Evolutionary conservation across 768 basidiomycete species (phyloP).

Genomic region (Cubamyces sp.): DNA sequence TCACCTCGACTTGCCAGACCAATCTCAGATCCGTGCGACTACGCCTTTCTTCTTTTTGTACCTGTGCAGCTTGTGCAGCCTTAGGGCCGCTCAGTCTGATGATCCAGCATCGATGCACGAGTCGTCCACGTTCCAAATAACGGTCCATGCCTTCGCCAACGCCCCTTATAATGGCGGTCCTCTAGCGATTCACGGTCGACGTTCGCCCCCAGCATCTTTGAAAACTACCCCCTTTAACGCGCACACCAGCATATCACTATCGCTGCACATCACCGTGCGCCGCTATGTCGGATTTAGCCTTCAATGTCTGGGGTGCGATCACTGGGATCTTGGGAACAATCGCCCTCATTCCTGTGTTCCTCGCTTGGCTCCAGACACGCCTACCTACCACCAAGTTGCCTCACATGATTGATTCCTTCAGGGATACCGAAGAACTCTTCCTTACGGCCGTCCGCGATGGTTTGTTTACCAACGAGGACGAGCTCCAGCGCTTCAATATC

Average conservation of each 20-base stretch:
- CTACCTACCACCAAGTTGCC: no score
- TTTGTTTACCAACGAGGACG: no score
- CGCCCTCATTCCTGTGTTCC: background rate
- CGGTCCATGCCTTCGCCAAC: background rate
- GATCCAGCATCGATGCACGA: background rate
- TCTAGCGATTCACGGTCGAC: background rate
- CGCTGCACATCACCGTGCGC: background rate
- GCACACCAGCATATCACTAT: no score
- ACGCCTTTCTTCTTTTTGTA: no score
- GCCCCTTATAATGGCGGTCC: background rate
- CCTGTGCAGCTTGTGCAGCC: background rate
- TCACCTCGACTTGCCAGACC: no score
- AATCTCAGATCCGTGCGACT: no score
- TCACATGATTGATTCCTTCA: no score
- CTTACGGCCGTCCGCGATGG: no score
- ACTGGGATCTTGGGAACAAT: constrained; percentile 4
- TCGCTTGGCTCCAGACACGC: background rate
- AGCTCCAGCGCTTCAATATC: no score
- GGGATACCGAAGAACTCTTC: no score
- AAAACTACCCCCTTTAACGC: no score
- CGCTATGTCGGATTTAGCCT: background rate
- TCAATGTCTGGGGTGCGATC: constrained; percentile 10
- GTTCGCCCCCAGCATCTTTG: no score
- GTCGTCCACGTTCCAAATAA: background rate
- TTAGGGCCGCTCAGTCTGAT: background rate